Conservation (phyloP, 352 stramenopile species). For the Phytophthora europaea region DNA sequence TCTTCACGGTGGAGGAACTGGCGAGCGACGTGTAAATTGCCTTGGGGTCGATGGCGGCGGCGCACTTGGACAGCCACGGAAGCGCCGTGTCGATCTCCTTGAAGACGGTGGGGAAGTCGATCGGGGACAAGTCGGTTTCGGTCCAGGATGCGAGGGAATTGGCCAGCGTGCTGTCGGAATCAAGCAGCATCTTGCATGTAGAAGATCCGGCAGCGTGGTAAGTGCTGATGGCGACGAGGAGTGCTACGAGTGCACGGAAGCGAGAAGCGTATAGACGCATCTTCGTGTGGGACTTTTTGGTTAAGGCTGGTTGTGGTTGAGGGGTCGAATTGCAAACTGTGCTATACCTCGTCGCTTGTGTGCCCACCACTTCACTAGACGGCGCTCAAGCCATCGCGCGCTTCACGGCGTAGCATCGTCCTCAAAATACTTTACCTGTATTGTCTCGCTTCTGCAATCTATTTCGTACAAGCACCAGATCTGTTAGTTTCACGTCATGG, state of each 20-base stretch:
- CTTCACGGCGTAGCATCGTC: neutral
- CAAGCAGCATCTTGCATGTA: slow-evolving; percentile 26
- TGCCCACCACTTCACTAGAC: too few species aligned
- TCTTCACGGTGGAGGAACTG: slow-evolving; percentile 27
- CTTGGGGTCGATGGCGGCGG: slow-evolving; percentile 44
- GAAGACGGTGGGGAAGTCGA: slow-evolving; percentile 33
- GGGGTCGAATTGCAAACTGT: neutral
- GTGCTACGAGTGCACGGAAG: neutral
- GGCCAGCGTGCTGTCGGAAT: slow-evolving; percentile 8
- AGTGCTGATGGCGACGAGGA: slow-evolving; percentile 3
- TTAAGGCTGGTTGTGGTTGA: neutral
- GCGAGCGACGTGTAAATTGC: slow-evolving; percentile 25
- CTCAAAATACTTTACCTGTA: neutral
- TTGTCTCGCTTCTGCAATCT: neutral
- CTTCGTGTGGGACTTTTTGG: neutral
- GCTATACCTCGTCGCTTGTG: neutral
- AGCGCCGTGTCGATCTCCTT: slow-evolving; percentile 32
- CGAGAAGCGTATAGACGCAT: slow-evolving; percentile 16
- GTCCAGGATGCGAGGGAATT: slow-evolving; percentile 8
- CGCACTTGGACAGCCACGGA: slow-evolving; percentile 56
- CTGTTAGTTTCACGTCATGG: neutral
- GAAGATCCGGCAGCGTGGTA: neutral
- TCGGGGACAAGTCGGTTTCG: slow-evolving; percentile 1
- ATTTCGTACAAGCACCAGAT: neutral
- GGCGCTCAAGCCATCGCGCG: too few species aligned